These are phyloP conservation scores for Condylostoma magnum DNA, from an alignment of 169 alveolate species.

Conservation along the genomic window DNA sequence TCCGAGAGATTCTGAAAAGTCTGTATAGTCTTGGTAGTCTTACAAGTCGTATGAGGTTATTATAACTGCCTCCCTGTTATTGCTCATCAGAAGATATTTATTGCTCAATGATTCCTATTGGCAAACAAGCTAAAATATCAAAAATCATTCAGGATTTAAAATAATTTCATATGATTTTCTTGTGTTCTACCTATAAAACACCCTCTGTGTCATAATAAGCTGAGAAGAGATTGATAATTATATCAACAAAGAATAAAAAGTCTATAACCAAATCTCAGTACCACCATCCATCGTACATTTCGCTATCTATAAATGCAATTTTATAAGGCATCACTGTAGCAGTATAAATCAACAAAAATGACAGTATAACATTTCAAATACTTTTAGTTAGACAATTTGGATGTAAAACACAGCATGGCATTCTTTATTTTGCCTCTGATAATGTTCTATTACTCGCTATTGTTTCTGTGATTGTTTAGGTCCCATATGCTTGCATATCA, in stretches of 20 bases:
- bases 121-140: constrained; percentile 62
- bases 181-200: constrained; percentile 23
- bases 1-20: constrained; percentile 49
- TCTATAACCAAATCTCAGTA: constrained; percentile 38
- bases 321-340: constrained; percentile 61
- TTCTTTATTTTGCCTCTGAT: too few species aligned
- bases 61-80: too few species aligned
- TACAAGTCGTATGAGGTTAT: constrained; percentile 43
- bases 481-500: too few species aligned
- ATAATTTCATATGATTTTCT: constrained; percentile 38
- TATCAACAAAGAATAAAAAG: constrained; percentile 48
- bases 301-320: constrained; percentile 38
- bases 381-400: neutral
- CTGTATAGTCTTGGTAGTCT: constrained; percentile 59
- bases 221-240: constrained; percentile 39
- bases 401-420: too few species aligned
- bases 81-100: too few species aligned
- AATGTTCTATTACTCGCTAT: too few species aligned
- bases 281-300: constrained; percentile 29
- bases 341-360: constrained; percentile 43
- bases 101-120: constrained; percentile 37
- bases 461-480: too few species aligned
- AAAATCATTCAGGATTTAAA: constrained; percentile 57
- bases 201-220: constrained; percentile 57
- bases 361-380: neutral